These are phyloP conservation scores for Rosa lucieae DNA, from an alignment of 306 rosid genomes.

Conservation along the genomic window DNA sequence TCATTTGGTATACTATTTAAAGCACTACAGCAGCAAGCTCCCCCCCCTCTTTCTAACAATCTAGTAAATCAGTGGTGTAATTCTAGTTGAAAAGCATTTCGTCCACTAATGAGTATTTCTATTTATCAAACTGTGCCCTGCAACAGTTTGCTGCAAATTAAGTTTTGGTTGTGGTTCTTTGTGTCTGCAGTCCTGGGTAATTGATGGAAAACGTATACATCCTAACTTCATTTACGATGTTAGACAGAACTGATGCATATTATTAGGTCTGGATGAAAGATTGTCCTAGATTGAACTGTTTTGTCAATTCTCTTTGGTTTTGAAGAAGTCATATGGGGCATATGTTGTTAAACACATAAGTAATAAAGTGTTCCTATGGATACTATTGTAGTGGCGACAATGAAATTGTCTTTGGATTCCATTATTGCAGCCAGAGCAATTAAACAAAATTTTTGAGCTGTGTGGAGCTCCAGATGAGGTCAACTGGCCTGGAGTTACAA, in stretches of 20 bases:
- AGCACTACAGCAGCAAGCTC: not conserved
- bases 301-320: not conserved
- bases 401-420: not conserved
- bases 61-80: too few relatives aligned
- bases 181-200: not conserved
- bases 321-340: not conserved
- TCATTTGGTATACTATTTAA: not conserved
- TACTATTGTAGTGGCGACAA: not conserved
- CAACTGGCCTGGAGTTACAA: constrained; percentile 57
- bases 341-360: constrained; percentile 3
- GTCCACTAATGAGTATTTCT: not conserved
- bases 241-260: not conserved
- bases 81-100: not conserved
- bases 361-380: not conserved
- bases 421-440: constrained; percentile 46
- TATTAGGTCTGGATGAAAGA: not conserved
- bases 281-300: not conserved
- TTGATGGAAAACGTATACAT: not conserved
- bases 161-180: not conserved
- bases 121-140: not conserved
- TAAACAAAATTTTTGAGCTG: constrained; percentile 53
- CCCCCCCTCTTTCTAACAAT: too few relatives aligned
- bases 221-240: not conserved
- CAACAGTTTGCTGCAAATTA: not conserved
- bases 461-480: constrained; percentile 57